These are phyloP conservation scores for Immersiella caudata DNA, from an alignment of 495 filamentous ascomycete genomes.

Conservation along the genomic window DNA sequence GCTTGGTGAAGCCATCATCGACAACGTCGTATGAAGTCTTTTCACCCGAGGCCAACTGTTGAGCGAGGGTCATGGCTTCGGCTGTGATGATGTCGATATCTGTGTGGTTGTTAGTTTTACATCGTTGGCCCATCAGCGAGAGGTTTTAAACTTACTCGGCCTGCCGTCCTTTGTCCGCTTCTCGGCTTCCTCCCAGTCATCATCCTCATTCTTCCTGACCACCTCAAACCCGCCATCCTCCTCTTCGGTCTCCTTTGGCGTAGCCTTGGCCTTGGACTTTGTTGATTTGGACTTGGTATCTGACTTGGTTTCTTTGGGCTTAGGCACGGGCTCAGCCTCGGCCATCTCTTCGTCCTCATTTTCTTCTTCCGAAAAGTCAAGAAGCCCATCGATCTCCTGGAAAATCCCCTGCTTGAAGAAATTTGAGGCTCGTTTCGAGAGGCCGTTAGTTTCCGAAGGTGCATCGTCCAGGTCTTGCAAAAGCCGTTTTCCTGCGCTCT, in stretches of 20 bases:
- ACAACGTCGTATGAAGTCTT: slow-evolving; percentile 74
- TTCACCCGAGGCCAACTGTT: slow-evolving; percentile 83
- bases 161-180: slow-evolving; percentile 70
- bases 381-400: slow-evolving; percentile 68
- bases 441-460: slow-evolving; percentile 49
- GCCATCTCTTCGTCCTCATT: slow-evolving; percentile 58
- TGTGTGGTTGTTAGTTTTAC: slow-evolving; percentile 43
- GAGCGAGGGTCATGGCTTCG: slow-evolving; percentile 98
- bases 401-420: slow-evolving; percentile 98
- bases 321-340: slow-evolving; percentile 33
- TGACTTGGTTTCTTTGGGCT: slow-evolving; percentile 13
- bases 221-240: slow-evolving; percentile 49
- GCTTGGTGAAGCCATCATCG: slow-evolving; percentile 93
- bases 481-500: slow-evolving; percentile 43
- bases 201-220: slow-evolving; percentile 55
- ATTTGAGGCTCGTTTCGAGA: slow-evolving; percentile 79
- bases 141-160: slow-evolving; percentile 57
- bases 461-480: slow-evolving; percentile 56
- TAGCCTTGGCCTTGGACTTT: slow-evolving; percentile 21
- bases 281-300: slow-evolving; percentile 21
- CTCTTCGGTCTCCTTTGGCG: background rate
- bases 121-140: slow-evolving; percentile 7
- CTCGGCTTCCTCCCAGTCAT: slow-evolving; percentile 67
- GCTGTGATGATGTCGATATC: slow-evolving; percentile 99
- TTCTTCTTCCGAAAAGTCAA: slow-evolving; percentile 49